phyloP scores from a whole-genome alignment of 2,329 filamentous ascomycete species.

The Fusarium pininemorale region DNA sequence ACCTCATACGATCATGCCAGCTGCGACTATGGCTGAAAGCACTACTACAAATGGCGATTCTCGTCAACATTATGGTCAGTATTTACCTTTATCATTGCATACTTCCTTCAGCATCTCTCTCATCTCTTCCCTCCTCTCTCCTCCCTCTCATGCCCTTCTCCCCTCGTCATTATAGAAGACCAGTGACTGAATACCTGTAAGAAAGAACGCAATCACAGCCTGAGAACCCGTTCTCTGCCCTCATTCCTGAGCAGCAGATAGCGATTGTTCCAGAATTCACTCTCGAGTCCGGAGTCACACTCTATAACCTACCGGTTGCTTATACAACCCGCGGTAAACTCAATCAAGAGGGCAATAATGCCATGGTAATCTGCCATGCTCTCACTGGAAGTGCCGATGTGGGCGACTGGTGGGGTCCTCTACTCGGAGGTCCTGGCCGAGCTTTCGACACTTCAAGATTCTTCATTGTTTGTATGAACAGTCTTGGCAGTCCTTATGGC shows the following conservation, averaged over 20 bases:
- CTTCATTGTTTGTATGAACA: slow-evolving; percentile 88
- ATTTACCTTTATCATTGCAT: slow-evolving; percentile 5
- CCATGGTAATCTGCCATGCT: slow-evolving; percentile 83
- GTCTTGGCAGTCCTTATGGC: slow-evolving; percentile 84
- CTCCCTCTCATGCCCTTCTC: neutral
- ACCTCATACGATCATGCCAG: slow-evolving; percentile 18
- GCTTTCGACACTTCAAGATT: slow-evolving; percentile 85
- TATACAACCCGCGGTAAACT: slow-evolving; percentile 73
- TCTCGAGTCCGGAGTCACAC: slow-evolving; percentile 87
- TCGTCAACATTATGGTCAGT: slow-evolving; percentile 46
- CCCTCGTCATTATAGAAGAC: slow-evolving; percentile 45
- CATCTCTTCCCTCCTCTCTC: neutral
- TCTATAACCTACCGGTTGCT: slow-evolving; percentile 78
- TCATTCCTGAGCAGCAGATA: slow-evolving; percentile 90
- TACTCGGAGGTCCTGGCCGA: slow-evolving; percentile 79
- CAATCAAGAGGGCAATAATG: slow-evolving; percentile 68
- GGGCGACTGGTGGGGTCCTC: slow-evolving; percentile 87
- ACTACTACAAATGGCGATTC: slow-evolving; percentile 24
- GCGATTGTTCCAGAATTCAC: slow-evolving; percentile 89
- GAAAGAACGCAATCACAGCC: slow-evolving; percentile 75
- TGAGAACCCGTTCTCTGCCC: slow-evolving; percentile 87
- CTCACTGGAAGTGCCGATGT: slow-evolving; percentile 88
- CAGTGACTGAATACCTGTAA: slow-evolving; percentile 71
- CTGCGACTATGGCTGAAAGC: slow-evolving; percentile 39
- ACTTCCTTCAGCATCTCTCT: neutral